Conservation (phyloP, 495 filamentous ascomycete genomes). For the Glonium stellatum region DNA sequence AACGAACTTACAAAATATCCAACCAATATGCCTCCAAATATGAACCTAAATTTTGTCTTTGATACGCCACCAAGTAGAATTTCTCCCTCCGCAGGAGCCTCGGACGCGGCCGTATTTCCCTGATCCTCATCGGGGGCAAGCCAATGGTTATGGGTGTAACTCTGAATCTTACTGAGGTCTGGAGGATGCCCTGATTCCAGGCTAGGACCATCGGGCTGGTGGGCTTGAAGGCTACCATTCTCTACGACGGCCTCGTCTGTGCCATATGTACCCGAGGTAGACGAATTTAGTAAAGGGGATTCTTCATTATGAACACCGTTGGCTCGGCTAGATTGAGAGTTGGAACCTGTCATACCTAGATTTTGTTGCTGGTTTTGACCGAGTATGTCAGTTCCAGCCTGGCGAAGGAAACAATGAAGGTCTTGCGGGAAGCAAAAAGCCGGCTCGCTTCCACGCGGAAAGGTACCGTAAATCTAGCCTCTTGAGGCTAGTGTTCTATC, state of each 20-base stretch:
- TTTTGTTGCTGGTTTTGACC: background rate
- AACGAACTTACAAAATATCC: conserved; percentile 37
- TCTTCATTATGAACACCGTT: conserved; percentile 10
- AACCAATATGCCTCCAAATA: conserved; percentile 45
- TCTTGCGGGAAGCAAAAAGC: background rate
- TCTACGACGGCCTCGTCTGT: conserved; percentile 14
- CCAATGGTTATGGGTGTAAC: conserved; percentile 24
- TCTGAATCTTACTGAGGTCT: conserved; percentile 6
- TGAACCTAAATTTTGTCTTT: conserved; percentile 44
- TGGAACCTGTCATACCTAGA: background rate
- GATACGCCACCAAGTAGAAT: conserved; percentile 19
- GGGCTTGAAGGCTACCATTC: conserved; percentile 4
- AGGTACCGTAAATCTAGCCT: too few relatives aligned
- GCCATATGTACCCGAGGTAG: background rate
- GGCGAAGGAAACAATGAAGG: background rate
- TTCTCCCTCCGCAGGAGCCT: background rate
- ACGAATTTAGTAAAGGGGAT: conserved; percentile 16
- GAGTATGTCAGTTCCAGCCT: background rate
- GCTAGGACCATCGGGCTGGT: background rate
- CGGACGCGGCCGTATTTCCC: conserved; percentile 2
- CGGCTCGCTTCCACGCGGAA: background rate
- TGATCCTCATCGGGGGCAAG: conserved; percentile 23
- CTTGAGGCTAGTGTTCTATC: background rate
- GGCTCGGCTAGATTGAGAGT: background rate
- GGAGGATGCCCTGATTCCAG: conserved; percentile 6